Evolutionary conservation across 148 eudicot genomes (phyloP), one percentile per base, ranked within the genome.

Genomic region (Fagopyrum esculentum): DNA sequence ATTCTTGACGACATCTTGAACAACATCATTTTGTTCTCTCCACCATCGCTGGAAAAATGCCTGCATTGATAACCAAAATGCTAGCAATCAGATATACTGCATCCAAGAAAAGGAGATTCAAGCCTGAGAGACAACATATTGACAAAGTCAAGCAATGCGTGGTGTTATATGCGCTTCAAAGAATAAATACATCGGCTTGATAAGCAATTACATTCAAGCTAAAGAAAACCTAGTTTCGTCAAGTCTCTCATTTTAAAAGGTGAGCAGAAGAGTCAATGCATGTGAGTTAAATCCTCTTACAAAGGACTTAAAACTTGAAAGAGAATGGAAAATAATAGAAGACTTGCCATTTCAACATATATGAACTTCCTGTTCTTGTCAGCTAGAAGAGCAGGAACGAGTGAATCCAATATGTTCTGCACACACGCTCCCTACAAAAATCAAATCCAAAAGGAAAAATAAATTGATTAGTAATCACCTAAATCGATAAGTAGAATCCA

Each of bases 31-130:
- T 78, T 96, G 99, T 29, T 86, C 85, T 73, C 84, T 84, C 99
- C 99, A 96, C 99, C 99, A 96, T 15, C 97, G 86, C 85, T 92
- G 90, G 85, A 96, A 90, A 87, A 96, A 96, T 22, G 94, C 93
- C 99, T 96, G 84, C 74, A 77, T 52, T 75, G 13, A 7, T 13
- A 70, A n/a, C 44, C 45, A 66, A 66, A 66, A 66, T 1, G 0
- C 45, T 15, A 66, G 71, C 17, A 40, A 13, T 66, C 46, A 66
- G 17, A 35, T 35, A 45, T 2, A 35, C 3, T 35, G 13, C 0
- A 11, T 64, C 69, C 45, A 64, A 11, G 15, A 64, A 64, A 60
- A 63, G 3, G 40, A 29, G 68, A 19, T 19, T 19, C 26, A 57
- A 57, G 13, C 40, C 40, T 35, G 40, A 57, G 40, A 57, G 40